phyloP scores from a whole-genome alignment of 1,139 yeast genomes.

The Zygoascus meyerae region DNA sequence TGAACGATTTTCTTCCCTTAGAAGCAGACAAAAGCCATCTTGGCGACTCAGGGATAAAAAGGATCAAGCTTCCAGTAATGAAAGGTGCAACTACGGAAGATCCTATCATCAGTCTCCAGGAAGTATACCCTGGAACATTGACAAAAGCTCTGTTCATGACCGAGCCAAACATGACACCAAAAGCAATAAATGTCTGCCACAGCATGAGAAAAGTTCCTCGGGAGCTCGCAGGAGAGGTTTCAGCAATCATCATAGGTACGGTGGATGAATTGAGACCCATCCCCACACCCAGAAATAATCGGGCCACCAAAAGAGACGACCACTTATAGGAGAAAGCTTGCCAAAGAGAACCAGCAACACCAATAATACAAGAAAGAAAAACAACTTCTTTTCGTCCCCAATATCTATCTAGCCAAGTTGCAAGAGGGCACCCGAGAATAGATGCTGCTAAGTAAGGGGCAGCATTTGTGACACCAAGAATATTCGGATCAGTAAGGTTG shows the following conservation, averaged over 20 bases:
- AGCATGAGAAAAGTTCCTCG: conserved; percentile 38
- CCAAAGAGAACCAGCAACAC: conserved; percentile 59
- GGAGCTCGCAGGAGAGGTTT: conserved; percentile 38
- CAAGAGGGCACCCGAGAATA: conserved; percentile 10
- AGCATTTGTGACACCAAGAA: conserved; percentile 30
- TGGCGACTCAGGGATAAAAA: conserved; percentile 21
- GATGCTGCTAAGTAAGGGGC: conserved; percentile 13
- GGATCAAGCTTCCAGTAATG: conserved; percentile 13
- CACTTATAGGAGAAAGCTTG: conserved; percentile 35
- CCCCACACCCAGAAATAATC: conserved; percentile 48
- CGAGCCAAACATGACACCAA: conserved; percentile 24
- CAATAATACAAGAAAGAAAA: conserved; percentile 45
- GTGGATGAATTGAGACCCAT: conserved; percentile 40
- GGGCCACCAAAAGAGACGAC: conserved; percentile 34
- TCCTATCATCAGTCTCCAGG: conserved; percentile 30
- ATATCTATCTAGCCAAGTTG: conserved; percentile 8
- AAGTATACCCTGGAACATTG: conserved; percentile 7
- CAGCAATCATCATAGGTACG: conserved; percentile 38
- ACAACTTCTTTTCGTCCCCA: conserved; percentile 12
- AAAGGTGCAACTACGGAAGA: conserved; percentile 37
- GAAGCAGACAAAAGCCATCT: conserved; percentile 26
- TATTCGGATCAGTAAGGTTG: conserved; percentile 44
- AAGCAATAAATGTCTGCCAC: conserved; percentile 42
- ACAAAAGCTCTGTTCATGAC: conserved; percentile 8
- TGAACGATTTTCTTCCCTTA: conserved; percentile 44